These are phyloP conservation scores for Glycyrrhiza uralensis DNA, from an alignment of 306 rosid species.

Conservation along the genomic window DNA sequence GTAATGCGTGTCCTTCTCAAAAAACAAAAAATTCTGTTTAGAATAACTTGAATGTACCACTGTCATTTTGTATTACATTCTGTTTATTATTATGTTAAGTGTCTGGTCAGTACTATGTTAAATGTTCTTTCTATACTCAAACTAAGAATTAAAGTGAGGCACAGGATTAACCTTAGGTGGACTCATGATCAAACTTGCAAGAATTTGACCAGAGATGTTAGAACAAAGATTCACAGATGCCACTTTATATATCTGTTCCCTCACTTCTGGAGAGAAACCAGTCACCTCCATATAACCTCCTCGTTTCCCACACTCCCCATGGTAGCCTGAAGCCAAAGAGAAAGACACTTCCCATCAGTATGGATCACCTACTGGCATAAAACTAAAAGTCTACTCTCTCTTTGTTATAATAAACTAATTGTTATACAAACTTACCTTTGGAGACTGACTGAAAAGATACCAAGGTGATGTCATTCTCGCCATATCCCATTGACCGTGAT, in stretches of 20 bases:
- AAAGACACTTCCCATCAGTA: constrained; percentile 1
- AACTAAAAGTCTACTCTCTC: not conserved
- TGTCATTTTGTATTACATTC: not conserved
- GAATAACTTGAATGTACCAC: not conserved
- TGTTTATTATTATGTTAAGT: not conserved
- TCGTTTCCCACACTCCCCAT: constrained; percentile 93
- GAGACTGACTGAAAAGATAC: constrained; percentile 91
- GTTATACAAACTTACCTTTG: constrained; percentile 52
- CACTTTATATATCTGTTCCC: constrained; percentile 86
- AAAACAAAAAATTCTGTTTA: not conserved
- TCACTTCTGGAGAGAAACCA: constrained; percentile 71
- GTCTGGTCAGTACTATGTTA: not conserved
- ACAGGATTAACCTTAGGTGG: constrained; percentile 74
- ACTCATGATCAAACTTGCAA: constrained; percentile 87
- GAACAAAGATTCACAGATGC: constrained; percentile 92
- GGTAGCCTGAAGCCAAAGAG: constrained; percentile 50
- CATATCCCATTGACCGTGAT: constrained; percentile 80
- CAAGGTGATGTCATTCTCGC: constrained; percentile 61
- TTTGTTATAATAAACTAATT: not conserved
- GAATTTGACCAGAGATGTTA: constrained; percentile 85
- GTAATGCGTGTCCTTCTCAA: not conserved
- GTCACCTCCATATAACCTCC: constrained; percentile 97
- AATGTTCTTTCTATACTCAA: not conserved
- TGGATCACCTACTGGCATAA: not conserved
- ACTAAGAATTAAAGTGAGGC: constrained; percentile 7